Conservation (phyloP, 2,329 filamentous ascomycete genomes). For the Hypoxylon sp. region DNA sequence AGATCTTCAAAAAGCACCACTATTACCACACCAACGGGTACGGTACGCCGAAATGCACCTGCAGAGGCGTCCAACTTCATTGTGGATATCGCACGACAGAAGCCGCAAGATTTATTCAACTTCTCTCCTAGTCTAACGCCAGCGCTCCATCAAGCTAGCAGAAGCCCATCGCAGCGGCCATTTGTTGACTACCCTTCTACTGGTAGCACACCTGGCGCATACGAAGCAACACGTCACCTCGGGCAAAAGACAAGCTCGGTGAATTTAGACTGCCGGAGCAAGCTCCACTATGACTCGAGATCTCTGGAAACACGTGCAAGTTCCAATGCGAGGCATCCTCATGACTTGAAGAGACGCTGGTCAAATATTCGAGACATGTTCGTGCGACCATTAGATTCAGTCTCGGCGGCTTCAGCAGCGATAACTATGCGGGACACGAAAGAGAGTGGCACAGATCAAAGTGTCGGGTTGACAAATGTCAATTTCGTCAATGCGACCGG, state of each 20-base stretch:
- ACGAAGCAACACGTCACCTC: slow-evolving; percentile 13
- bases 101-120: slow-evolving; percentile 50
- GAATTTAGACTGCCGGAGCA: slow-evolving; percentile 18
- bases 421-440: slow-evolving; percentile 2
- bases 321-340: slow-evolving; percentile 35
- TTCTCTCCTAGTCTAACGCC: slow-evolving; percentile 42
- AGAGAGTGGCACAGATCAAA: slow-evolving; percentile 15
- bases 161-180: slow-evolving; percentile 33
- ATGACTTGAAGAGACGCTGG: slow-evolving; percentile 48
- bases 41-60: slow-evolving; percentile 46
- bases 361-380: slow-evolving; percentile 50
- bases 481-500: slow-evolving; percentile 23
- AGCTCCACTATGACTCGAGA: slow-evolving; percentile 18
- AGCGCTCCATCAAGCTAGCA: slow-evolving; percentile 35
- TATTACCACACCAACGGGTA: slow-evolving; percentile 42
- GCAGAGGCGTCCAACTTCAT: slow-evolving; percentile 37
- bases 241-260: slow-evolving; percentile 27
- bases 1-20: slow-evolving; percentile 46
- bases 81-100: slow-evolving; percentile 40
- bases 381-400: slow-evolving; percentile 29
- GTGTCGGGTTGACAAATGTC: slow-evolving; percentile 28
- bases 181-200: slow-evolving; percentile 3
- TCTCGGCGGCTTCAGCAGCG: slow-evolving; percentile 7
- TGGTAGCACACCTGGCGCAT: slow-evolving; percentile 3
- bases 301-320: slow-evolving; percentile 19